Evolutionary conservation across 1,284 basidiomycete genomes (phyloP), one percentile per base, ranked within the genome.

Genomic region (Cerioporus squamosus): DNA sequence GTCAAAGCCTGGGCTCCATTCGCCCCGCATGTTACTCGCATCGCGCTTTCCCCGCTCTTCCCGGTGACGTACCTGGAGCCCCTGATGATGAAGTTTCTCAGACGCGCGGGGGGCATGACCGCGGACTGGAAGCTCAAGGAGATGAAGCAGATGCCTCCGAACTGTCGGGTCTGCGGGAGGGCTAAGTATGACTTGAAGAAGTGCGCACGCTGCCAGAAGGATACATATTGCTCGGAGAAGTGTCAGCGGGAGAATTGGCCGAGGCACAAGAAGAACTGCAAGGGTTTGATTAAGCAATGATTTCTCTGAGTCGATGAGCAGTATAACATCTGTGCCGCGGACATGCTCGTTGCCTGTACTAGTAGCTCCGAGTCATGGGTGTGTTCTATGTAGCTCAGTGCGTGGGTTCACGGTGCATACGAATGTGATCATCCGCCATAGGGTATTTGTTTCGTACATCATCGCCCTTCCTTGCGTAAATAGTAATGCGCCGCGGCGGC

Each of bases 31-130:
- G 76, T 74, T 20, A 83, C 82, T 2, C 72, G 83, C 15, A 68
- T 74, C 14, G 84, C 81, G 3, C 71, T 85, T 24, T 73, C 77
- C 4, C 82, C 79, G 0, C 65, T 85, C 1, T 85, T 83, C 57
- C 72, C 78, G 0, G 75, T 81, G 20, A 72, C 79, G 6, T 82
- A 79, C 22, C 43, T 59, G 40, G 57, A 59, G 39, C 47, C 42
- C 24, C 17, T 46, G 24, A 8, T 46, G 15, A 23, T 12, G 5
- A 46, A 46, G 44, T 29, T 46, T 24, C 24, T 46, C 10, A 26
- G 44, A 18, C 44, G 24, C 15, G 2, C 44, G 24, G 15, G 24
- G 8, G 7, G 24, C 15, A 26, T 46, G 23, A 10, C 29, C 3
- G 17, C 5, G 8, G 17, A 33, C 5, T 17, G 26, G 7, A 18